Percentiles rank a stretch among this genome's conserved stretches.
Evolutionary conservation across 1,284 basidiomycete genomes (phyloP).

Genomic region (Cryptococcus sp.): DNA sequence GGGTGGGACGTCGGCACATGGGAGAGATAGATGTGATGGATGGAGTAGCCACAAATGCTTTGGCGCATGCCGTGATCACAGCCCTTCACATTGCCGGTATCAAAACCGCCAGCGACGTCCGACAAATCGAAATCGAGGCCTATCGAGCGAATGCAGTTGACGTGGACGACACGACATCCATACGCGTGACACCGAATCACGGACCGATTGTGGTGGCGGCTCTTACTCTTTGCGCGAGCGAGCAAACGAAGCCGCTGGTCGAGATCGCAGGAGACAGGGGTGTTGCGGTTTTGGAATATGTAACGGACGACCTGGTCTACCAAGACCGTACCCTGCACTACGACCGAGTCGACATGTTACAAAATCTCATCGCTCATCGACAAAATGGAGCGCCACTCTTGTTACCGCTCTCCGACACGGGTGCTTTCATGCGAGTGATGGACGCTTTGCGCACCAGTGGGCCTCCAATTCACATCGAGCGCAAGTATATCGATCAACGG

Average conservation of each 20-base stretch:
- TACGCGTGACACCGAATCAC: conserved; percentile 1
- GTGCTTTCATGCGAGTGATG: conserved; percentile 6
- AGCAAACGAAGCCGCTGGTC: conserved; percentile 2
- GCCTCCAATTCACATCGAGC: conserved; percentile 4
- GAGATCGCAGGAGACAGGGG: conserved; percentile 7
- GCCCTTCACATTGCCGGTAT: conserved; percentile 3
- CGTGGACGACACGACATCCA: conserved; percentile 3
- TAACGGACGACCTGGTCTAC: background rate
- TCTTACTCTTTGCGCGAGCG: conserved; percentile 7
- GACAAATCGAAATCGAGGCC: conserved; percentile 3
- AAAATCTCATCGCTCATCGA: conserved; percentile 8
- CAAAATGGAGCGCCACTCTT: background rate
- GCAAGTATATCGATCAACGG: conserved; percentile 1
- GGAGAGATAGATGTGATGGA: conserved; percentile 5
- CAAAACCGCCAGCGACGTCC: background rate
- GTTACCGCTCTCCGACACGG: conserved; percentile 1
- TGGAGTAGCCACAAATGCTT: conserved; percentile 8
- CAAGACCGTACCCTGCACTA: background rate
- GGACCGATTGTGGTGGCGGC: background rate
- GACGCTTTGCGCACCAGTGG: background rate
- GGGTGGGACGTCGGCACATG: conserved; percentile 4
- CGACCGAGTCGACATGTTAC: background rate
- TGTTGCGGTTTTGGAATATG: conserved; percentile 1
- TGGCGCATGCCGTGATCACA: conserved; percentile 7
- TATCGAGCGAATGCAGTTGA: conserved; percentile 6